Evolutionary conservation across 305 asterid species (phyloP), one percentile per base, ranked within the genome.

Genomic region (Lippia alba): DNA sequence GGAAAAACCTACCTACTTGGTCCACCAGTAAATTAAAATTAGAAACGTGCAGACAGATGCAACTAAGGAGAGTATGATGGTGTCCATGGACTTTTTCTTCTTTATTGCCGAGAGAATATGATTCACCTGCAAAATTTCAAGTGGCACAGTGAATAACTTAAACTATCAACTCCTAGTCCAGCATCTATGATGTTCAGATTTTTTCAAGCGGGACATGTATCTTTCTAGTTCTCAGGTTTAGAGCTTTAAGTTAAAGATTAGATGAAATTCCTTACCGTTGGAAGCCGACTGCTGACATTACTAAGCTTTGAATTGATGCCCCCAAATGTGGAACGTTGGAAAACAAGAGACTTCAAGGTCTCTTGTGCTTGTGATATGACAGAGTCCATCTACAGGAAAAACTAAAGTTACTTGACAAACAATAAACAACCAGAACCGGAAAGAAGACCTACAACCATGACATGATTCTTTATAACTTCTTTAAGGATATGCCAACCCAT

Each of bases 291-390:
- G 90, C 97, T 82, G 80, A 94, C 88, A 73, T 91, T 94, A 76
- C 97, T 88, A 76, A 94, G 92, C 85, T 94, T 94, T 41, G 89
- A 83, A 72, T 88, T 86, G 76, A 94, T 89, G 71, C 95, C 97
- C 58, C 97, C 97, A 70, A 94, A 94, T 34, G 96, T 91, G 34
- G 97, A 91, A 17, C 99, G 91, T 72, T 94, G 99, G 80, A 89
- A 89, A 74, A 88, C 73, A 56, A 94, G 92, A 57, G 99, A 71
- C 77, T 86, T 91, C 55, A 94, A 80, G 66, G 97, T 88, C 89
- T 94, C 99, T 77, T 94, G 99, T 65, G 96, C 97, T 78, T 94
- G 99, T 69, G 97, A 89, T 64, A 94, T 88, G 73, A 94, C 96
- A 12, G 86, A 82, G 83, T 94, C 99, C 89, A 91, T 82, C 97